phyloP scores from a whole-genome alignment of 169 alveolate genomes.

The Cryptosporidium ubiquitum region DNA sequence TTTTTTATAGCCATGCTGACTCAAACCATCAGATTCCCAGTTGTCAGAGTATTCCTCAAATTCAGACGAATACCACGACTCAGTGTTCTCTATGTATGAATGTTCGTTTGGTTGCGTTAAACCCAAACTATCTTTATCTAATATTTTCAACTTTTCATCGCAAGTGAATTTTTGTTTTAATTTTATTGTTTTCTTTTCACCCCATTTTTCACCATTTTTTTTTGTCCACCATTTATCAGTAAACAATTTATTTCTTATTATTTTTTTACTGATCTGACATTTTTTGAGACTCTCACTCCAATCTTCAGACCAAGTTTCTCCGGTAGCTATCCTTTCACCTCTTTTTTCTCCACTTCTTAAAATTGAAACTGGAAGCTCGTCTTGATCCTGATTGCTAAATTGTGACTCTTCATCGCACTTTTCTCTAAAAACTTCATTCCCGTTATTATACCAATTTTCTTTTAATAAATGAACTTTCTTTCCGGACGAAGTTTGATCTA shows the following conservation, averaged over 20 bases:
- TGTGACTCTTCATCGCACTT: constrained; percentile 8
- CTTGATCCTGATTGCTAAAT: not conserved
- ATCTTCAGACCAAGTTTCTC: constrained; percentile 65
- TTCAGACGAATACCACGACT: constrained; percentile 19
- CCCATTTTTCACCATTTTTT: constrained; percentile 59
- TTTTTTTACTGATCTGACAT: not conserved
- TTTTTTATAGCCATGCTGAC: constrained; percentile 30
- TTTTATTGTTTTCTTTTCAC: constrained; percentile 33
- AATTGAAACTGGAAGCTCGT: not conserved
- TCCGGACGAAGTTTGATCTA: not conserved
- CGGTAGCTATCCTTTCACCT: constrained; percentile 18
- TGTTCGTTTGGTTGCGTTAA: not conserved
- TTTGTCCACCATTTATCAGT: constrained; percentile 57
- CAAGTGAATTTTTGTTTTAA: not conserved
- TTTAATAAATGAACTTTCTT: constrained; percentile 12
- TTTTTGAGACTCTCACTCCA: constrained; percentile 18
- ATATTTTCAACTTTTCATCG: not conserved
- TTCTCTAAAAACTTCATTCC: constrained; percentile 25
- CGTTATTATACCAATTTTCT: constrained; percentile 67
- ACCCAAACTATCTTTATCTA: not conserved
- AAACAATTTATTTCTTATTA: constrained; percentile 1
- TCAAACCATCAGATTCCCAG: constrained; percentile 38
- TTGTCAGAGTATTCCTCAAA: constrained; percentile 32
- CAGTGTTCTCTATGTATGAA: constrained; percentile 18
- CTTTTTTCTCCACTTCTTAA: constrained; percentile 41